Evolutionary conservation across 78 protist genomes (phyloP), one percentile per base, ranked within the genome.

Genomic region (Trichosphaerium sp.): DNA sequence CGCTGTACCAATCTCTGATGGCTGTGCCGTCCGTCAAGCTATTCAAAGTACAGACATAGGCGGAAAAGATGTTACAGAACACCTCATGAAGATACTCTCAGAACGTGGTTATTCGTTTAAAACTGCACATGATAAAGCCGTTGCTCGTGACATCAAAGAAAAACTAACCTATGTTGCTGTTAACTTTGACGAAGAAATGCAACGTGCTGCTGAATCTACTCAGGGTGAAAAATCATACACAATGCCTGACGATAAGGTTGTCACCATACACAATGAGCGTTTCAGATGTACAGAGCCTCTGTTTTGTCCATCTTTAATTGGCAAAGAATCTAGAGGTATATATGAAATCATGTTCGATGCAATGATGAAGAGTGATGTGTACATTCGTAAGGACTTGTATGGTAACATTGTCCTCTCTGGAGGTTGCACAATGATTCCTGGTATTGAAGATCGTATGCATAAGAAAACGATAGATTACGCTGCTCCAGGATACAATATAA

Each of bases 381-480:
- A 44, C 64, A n/a, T n/a, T n/a, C n/a, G n/a, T n/a, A n/a, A 32
- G 37, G 3, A 28, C 7, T 48, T 77, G 11, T 74, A 34, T 28
- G 66, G 55, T 7, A 77, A 72, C 39, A 54, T 87, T 31, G 73
- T 87, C 39, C 69, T 87, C 4, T 75, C 84, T 32, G 92, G 92
- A 5, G 89, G 89, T 2, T 69, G 80, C 5, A 35, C 89, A 34
- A 34, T 83, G 88, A 56, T 49, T 32, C 42, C 32, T 0, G 89
- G 82, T 38, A 2, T 83, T 37, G 71, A 28, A 15, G 65, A 8
- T 15, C 75, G 92, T 23, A 10, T 88, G 23, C 69, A 74, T 18
- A 68, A 28, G 26, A 84, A 80, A 44, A 10, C 83, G 34, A 21
- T 14, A 35, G 38, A 14, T n/a, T 84, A 74, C 26, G 65, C 81